Conservation (phyloP, 169 alveolate species). For the Eimeria zaria region DNA sequence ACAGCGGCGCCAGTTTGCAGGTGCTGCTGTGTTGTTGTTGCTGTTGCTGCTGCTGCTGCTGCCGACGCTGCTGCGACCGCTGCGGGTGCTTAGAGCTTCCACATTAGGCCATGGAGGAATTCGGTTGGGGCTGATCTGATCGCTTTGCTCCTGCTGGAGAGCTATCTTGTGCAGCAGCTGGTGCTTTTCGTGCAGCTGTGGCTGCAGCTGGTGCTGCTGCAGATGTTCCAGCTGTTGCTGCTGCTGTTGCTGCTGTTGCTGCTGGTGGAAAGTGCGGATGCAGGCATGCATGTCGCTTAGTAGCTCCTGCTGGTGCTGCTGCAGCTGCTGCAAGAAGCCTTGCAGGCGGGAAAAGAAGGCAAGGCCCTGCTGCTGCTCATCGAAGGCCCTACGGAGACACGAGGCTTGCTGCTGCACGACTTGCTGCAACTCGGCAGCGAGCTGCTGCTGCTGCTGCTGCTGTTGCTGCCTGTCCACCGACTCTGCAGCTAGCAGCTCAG, state of each 20-base stretch:
- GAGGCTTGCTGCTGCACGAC: conserved; percentile 68
- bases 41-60: conserved; percentile 53
- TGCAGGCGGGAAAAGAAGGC: conserved; percentile 68
- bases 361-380: conserved; percentile 66
- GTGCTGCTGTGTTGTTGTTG: conserved; percentile 23
- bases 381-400: conserved; percentile 9
- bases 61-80: conserved; percentile 63
- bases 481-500: conserved; percentile 61
- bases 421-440: conserved; percentile 63
- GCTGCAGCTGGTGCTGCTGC: background rate
- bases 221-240: conserved; percentile 17
- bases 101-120: conserved; percentile 9
- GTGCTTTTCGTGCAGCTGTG: conserved; percentile 2
- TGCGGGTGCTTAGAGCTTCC: background rate
- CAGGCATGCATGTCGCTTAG: conserved; percentile 41
- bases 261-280: conserved; percentile 41
- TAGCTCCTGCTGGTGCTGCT: conserved; percentile 73
- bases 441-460: conserved; percentile 66
- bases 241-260: conserved; percentile 29
- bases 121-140: background rate
- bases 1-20: conserved; percentile 44
- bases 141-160: background rate
- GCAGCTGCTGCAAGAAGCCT: conserved; percentile 73
- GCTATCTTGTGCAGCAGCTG: conserved; percentile 37
- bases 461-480: conserved; percentile 1